These are phyloP conservation scores for Rostrohypoxylon terebratum DNA, from an alignment of 495 filamentous ascomycete species.

Conservation along the genomic window DNA sequence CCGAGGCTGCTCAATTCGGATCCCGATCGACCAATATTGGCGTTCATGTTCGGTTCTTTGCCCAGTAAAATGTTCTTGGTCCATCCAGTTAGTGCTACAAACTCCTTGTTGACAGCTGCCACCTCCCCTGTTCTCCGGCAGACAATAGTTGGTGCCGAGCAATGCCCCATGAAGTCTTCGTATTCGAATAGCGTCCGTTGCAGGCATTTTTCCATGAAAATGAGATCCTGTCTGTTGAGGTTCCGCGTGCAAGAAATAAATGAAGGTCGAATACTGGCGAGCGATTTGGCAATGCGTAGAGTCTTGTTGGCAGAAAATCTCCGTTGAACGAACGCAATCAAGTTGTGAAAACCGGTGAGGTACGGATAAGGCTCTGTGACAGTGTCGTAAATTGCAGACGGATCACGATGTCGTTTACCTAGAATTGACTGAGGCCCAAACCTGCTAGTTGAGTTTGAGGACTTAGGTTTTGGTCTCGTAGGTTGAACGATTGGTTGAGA, in stretches of 20 bases:
- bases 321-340: constrained; percentile 82
- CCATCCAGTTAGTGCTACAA: constrained; percentile 94
- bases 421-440: constrained; percentile 63
- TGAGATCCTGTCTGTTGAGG: constrained; percentile 84
- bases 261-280: constrained; percentile 89
- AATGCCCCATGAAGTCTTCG: constrained; percentile 88
- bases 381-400: constrained; percentile 85
- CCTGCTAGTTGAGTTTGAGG: constrained; percentile 56
- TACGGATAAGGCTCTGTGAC: constrained; percentile 93
- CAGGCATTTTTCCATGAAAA: constrained; percentile 98
- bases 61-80: constrained; percentile 89
- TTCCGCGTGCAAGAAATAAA: constrained; percentile 90
- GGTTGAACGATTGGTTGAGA: constrained; percentile 47
- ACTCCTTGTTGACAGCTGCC: constrained; percentile 92
- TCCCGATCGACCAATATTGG: constrained; percentile 70
- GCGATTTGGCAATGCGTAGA: constrained; percentile 82
- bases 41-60: constrained; percentile 87
- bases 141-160: constrained; percentile 89
- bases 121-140: constrained; percentile 93
- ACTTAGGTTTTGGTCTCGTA: constrained; percentile 53
- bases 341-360: constrained; percentile 86
- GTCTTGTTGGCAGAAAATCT: constrained; percentile 78
- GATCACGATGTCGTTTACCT: constrained; percentile 69
- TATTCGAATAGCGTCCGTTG: constrained; percentile 93
- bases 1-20: constrained; percentile 51